These are phyloP conservation scores for Trichosporon sp. DNA, from an alignment of 1,284 basidiomycete species.

Conservation along the genomic window DNA sequence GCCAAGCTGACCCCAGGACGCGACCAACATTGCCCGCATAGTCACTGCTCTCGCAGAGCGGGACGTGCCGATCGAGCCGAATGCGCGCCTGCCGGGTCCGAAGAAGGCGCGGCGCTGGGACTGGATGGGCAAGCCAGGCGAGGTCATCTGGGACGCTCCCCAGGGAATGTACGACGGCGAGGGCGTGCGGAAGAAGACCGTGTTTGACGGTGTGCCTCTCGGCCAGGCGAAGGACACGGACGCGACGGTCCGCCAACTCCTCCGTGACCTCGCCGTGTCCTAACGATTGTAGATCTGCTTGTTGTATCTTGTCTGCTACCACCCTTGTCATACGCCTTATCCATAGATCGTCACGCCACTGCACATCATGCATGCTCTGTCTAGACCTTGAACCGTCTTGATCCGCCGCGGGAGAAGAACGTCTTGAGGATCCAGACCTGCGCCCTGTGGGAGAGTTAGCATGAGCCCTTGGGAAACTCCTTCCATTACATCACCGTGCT, in stretches of 20 bases:
- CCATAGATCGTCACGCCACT: no score
- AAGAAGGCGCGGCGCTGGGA: constrained; percentile 52
- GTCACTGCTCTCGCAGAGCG: constrained; percentile 70
- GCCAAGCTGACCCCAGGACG: constrained; percentile 63
- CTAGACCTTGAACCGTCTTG: constrained; percentile 19
- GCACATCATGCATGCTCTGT: neutral
- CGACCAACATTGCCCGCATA: constrained; percentile 79
- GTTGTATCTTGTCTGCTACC: neutral
- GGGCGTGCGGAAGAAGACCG: neutral
- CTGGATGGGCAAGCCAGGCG: constrained; percentile 56
- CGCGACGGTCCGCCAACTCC: neutral
- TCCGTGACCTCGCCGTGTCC: constrained; percentile 9
- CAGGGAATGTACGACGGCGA: constrained; percentile 4
- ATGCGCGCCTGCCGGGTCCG: constrained; percentile 66
- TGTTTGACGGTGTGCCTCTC: neutral
- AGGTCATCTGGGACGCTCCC: constrained; percentile 47
- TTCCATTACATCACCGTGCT: no score
- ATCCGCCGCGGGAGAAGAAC: constrained; percentile 73
- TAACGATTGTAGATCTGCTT: neutral
- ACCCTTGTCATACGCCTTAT: neutral
- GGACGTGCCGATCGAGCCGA: constrained; percentile 69
- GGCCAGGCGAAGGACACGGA: neutral
- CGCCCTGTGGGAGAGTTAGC: constrained; percentile 60
- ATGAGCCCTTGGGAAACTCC: no score
- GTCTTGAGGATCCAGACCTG: constrained; percentile 90